Percentiles rank a stretch among this genome's conserved stretches.
Conservation (phyloP, 164 flowering plant species). For the Vitis labrusca region DNA sequence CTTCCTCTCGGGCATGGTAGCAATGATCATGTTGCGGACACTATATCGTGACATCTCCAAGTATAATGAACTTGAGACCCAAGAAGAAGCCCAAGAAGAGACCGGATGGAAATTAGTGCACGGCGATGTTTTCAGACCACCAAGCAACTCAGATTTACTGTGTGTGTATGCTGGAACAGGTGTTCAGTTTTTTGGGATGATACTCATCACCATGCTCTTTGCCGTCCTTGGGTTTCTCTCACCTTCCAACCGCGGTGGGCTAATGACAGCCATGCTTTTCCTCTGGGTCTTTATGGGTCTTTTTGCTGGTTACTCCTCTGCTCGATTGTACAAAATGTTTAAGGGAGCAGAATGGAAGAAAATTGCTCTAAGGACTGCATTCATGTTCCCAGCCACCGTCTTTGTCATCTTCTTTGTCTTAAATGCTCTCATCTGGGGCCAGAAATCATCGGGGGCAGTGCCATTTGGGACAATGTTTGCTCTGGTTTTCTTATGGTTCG, state of each 20-base stretch:
- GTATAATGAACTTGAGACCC: slow-evolving; percentile 76
- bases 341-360: slow-evolving; percentile 69
- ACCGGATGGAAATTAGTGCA: slow-evolving; percentile 80
- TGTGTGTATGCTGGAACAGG: slow-evolving; percentile 73
- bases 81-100: slow-evolving; percentile 81
- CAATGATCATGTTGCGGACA: slow-evolving; percentile 83
- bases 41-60: slow-evolving; percentile 71
- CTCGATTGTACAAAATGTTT: slow-evolving; percentile 62
- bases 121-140: slow-evolving; percentile 73
- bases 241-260: slow-evolving; percentile 71
- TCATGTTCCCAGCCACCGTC: slow-evolving; percentile 52
- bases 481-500: slow-evolving; percentile 59
- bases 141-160: slow-evolving; percentile 50
- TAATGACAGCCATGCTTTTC: slow-evolving; percentile 71
- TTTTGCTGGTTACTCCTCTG: slow-evolving; percentile 61
- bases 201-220: slow-evolving; percentile 61
- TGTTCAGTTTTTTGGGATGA: slow-evolving; percentile 61
- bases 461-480: slow-evolving; percentile 80
- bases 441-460: slow-evolving; percentile 74
- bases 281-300: slow-evolving; percentile 77
- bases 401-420: slow-evolving; percentile 52
- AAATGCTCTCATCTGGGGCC: slow-evolving; percentile 70
- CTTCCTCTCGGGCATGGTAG: slow-evolving; percentile 83
- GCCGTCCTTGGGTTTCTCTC: slow-evolving; percentile 71
- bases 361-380: slow-evolving; percentile 54